phyloP scores from a whole-genome alignment of 225 moss, liverwort and hornwort genomes.

The Marchantia paleacea region DNA sequence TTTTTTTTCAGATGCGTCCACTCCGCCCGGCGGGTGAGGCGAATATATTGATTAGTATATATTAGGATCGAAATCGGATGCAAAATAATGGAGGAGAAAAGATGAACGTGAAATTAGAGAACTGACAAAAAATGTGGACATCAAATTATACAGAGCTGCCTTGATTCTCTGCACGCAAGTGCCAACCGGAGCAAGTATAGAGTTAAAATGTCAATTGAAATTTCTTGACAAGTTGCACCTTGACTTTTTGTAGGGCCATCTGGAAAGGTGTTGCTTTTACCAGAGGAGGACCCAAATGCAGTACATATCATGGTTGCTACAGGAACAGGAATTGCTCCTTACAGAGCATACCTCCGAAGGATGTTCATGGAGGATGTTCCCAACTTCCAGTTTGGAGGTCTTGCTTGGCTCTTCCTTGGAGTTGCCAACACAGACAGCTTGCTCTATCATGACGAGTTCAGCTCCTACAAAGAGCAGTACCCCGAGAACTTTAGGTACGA shows the following conservation, averaged over 20 bases:
- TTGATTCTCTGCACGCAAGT: too few relatives aligned
- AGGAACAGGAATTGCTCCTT: constrained; percentile 96
- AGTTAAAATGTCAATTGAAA: too few relatives aligned
- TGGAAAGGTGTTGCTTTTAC: constrained; percentile 84
- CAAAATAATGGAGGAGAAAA: too few relatives aligned
- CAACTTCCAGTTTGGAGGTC: constrained; percentile 74
- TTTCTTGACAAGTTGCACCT: constrained; percentile 1
- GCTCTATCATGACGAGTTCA: constrained; percentile 87
- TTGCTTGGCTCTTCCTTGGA: constrained; percentile 93
- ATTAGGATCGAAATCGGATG: too few relatives aligned
- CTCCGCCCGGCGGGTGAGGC: too few relatives aligned
- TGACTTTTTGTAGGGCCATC: constrained; percentile 55
- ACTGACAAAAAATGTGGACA: too few relatives aligned
- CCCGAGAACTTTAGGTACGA: constrained; percentile 92
- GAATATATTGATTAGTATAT: too few relatives aligned
- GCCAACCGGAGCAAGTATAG: too few relatives aligned
- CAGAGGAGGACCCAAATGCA: constrained; percentile 74
- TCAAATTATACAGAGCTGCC: too few relatives aligned
- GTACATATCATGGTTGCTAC: constrained; percentile 96
- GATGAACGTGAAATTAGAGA: too few relatives aligned
- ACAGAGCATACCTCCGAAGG: constrained; percentile 78
- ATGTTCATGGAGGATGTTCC: constrained; percentile 95
- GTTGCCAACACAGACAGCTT: constrained; percentile 86
- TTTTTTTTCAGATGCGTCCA: too few relatives aligned
- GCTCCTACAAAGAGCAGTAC: constrained; percentile 43